These are phyloP conservation scores for Pyrus hybrid DNA, from an alignment of 331 rosid genomes.

Conservation along the genomic window DNA sequence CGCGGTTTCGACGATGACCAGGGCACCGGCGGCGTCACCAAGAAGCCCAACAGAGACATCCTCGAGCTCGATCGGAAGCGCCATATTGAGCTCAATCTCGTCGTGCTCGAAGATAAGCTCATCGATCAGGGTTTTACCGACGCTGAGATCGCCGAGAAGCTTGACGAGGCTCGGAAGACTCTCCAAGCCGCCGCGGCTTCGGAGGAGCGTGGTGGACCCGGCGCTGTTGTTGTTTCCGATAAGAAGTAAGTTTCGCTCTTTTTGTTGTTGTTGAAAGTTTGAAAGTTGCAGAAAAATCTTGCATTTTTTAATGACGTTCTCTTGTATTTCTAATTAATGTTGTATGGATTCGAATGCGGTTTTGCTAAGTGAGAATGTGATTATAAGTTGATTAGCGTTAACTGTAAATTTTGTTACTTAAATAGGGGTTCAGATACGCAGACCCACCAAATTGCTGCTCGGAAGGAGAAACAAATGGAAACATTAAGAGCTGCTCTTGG, in stretches of 20 bases:
- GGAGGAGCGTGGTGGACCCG: conserved; percentile 36
- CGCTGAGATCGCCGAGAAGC: conserved; percentile 61
- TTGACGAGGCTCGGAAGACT: conserved; percentile 57
- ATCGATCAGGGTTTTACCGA: conserved; percentile 70
- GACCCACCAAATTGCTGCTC: conserved; percentile 94
- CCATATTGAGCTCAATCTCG: conserved; percentile 78
- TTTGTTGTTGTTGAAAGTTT: not conserved
- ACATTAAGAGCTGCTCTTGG: conserved; percentile 83
- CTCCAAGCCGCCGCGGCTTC: conserved; percentile 50
- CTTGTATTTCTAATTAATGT: not conserved
- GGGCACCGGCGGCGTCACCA: conserved; percentile 69
- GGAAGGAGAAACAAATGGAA: conserved; percentile 94
- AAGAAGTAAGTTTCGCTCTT: conserved; percentile 37
- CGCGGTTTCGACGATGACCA: conserved; percentile 70
- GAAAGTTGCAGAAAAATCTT: not conserved
- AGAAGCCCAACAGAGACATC: conserved; percentile 60
- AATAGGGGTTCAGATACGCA: conserved; percentile 77
- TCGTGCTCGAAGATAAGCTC: conserved; percentile 66
- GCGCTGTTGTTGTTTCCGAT: conserved; percentile 17
- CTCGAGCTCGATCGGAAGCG: conserved; percentile 93
- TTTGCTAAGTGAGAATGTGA: not conserved
- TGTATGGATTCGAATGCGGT: not conserved
- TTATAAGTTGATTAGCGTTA: not conserved
- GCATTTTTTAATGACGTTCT: not conserved
- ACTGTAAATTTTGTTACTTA: not conserved